Evolutionary conservation across 2,329 filamentous ascomycete genomes (phyloP), one percentile per base, ranked within the genome.

Genomic region (Aspergillus fijiensis): DNA sequence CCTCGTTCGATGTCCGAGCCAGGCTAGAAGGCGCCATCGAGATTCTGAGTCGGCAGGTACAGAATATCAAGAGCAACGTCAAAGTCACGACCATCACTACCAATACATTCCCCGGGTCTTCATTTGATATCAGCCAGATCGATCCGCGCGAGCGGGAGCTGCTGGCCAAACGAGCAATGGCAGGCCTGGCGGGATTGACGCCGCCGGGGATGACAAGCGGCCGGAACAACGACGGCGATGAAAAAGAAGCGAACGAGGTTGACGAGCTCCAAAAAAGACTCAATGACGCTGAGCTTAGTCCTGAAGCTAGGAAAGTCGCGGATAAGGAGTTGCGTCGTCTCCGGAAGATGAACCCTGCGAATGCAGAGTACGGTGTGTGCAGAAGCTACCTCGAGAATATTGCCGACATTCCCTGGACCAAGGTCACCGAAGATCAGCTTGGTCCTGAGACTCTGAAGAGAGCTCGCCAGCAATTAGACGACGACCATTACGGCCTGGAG

Each of bases 401-500:
- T 59, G 85, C 92, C 0, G 95, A 99, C 73, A 95, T 99, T 53
- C 95, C 95, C 0, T 99, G 95, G 95, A 86, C 89, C 2, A 87
- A 87, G 65, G 82, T 86, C 55, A 98, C 94, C 0, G 88, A 95
- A 62, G 94, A 98, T 71, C 87, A 92, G 33, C 85, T 99, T 3
- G 92, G 93, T 7, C 84, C 86, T 0, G 89, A 92, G 10, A 97
- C 93, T 0, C 76, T 98, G 59, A 82, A 85, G 60, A 85, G 84
- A 67, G 95, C 95, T 6, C 87, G 92, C 57, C 91, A 92, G 77
- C 95, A 98, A 75, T 84, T 99, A 5, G 92, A 99, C 70, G 89
- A 96, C 64, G 95, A 99, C 72, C 95, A 99, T 75, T 98, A 98
- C 68, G 95, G 95, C 0, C 81, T 99, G 14, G 92, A 98, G 63